These are phyloP conservation scores for Cladosporium sp. DNA, from an alignment of 2,329 filamentous ascomycete species.

Conservation along the genomic window DNA sequence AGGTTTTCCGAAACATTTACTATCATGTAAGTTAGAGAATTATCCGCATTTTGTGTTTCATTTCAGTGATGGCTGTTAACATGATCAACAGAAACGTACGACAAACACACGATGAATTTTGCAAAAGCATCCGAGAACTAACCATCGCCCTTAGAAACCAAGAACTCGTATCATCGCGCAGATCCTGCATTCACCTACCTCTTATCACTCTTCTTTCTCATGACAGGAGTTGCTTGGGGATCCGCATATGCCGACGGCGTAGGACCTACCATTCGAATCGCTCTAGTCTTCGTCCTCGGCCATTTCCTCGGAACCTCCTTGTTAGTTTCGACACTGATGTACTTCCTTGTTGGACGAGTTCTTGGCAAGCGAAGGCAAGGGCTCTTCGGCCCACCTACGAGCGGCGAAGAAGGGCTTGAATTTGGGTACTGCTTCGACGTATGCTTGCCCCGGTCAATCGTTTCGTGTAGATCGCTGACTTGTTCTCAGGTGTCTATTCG, in stretches of 20 bases:
- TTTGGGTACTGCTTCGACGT: constrained; percentile 71
- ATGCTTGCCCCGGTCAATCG: constrained; percentile 19
- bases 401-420: constrained; percentile 54
- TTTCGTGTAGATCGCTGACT: constrained; percentile 6
- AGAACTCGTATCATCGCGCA: constrained; percentile 66
- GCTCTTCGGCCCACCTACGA: constrained; percentile 54
- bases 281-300: constrained; percentile 47
- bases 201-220: constrained; percentile 59
- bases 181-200: constrained; percentile 69
- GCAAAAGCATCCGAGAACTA: neutral
- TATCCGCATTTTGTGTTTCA: neutral
- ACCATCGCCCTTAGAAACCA: constrained; percentile 48
- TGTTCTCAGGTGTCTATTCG: constrained; percentile 55
- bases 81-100: constrained; percentile 28
- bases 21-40: constrained; percentile 53
- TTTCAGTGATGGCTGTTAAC: constrained; percentile 6
- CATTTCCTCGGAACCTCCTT: constrained; percentile 62
- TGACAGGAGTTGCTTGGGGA: constrained; percentile 56
- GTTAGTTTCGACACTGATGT: constrained; percentile 58
- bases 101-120: neutral
- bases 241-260: constrained; percentile 49
- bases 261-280: constrained; percentile 40
- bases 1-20: constrained; percentile 67
- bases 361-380: constrained; percentile 56
- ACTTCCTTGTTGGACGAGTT: constrained; percentile 59